These are phyloP conservation scores for Exophiala lecanii-corni DNA, from an alignment of 2,329 filamentous ascomycete species.

Conservation along the genomic window DNA sequence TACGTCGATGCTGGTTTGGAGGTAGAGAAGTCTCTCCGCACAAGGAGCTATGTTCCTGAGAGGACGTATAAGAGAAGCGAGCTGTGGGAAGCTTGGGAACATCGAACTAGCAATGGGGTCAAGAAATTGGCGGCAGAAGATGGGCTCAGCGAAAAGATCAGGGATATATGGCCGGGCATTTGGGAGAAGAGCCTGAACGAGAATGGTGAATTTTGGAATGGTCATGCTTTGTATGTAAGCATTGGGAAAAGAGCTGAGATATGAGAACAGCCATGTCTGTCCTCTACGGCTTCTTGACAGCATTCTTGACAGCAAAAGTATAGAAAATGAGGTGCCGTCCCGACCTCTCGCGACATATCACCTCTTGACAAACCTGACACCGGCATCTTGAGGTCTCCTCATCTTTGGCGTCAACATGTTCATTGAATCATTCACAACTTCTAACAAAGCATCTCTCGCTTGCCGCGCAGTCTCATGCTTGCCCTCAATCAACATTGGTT, in stretches of 20 bases:
- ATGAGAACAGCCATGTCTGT: too few relatives aligned
- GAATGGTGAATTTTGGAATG: slow-evolving; percentile 11
- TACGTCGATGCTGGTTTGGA: slow-evolving; percentile 11
- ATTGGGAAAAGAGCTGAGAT: slow-evolving; percentile 12
- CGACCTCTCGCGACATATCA: too few relatives aligned
- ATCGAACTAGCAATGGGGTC: not conserved
- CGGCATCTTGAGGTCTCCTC: slow-evolving; percentile 14
- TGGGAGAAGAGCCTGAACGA: slow-evolving; percentile 14
- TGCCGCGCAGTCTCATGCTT: slow-evolving; percentile 12
- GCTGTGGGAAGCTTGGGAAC: slow-evolving; percentile 1
- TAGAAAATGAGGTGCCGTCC: too few relatives aligned
- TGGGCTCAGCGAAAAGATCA: slow-evolving; percentile 4
- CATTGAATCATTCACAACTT: slow-evolving; percentile 12
- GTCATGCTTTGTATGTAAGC: slow-evolving; percentile 15
- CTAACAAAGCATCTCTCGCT: slow-evolving; percentile 12
- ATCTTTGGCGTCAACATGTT: slow-evolving; percentile 10
- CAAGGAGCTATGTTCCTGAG: slow-evolving; percentile 12
- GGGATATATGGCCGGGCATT: slow-evolving; percentile 7
- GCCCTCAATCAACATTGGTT: slow-evolving; percentile 8
- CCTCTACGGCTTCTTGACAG: too few relatives aligned
- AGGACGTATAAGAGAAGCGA: slow-evolving; percentile 5
- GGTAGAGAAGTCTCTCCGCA: slow-evolving; percentile 10
- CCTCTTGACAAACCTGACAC: slow-evolving; percentile 14
- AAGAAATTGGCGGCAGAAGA: not conserved
- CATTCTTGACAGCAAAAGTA: too few relatives aligned